These are phyloP conservation scores for Salmacisia buchloeana DNA, from an alignment of 1,284 basidiomycete genomes.

Conservation along the genomic window DNA sequence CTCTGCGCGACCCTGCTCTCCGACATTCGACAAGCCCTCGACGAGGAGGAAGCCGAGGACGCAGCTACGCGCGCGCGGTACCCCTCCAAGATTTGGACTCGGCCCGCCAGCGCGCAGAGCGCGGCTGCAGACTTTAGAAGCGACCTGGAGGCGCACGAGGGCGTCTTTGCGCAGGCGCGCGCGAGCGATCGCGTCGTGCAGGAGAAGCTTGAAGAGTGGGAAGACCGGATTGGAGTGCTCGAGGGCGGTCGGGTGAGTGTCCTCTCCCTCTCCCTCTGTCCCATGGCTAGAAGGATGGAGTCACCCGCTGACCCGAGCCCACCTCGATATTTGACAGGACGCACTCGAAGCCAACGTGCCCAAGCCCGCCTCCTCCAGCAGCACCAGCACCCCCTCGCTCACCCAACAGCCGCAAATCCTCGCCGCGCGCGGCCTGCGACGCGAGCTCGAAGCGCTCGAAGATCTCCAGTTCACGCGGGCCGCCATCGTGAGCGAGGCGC, in stretches of 20 bases:
- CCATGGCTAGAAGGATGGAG: no score
- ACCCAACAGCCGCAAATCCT: constrained; percentile 13
- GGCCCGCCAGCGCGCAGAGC: constrained; percentile 60
- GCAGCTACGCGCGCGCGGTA: constrained; percentile 58
- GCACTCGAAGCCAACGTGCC: constrained; percentile 24
- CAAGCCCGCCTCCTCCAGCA: constrained; percentile 10
- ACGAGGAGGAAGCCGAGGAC: constrained; percentile 82
- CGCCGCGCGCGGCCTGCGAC: constrained; percentile 63
- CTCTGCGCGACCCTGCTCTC: constrained; percentile 64
- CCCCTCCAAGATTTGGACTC: constrained; percentile 53
- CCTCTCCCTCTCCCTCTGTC: not conserved
- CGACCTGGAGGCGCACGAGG: constrained; percentile 27
- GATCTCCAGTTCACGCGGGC: constrained; percentile 57
- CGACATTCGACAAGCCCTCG: constrained; percentile 79
- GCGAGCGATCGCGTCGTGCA: constrained; percentile 52
- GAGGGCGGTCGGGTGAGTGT: constrained; percentile 4
- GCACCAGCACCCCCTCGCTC: not conserved
- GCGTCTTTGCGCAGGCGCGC: constrained; percentile 30
- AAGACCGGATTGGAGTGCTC: constrained; percentile 19
- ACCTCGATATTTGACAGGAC: constrained; percentile 7
- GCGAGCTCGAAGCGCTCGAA: constrained; percentile 73
- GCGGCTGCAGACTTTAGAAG: constrained; percentile 35
- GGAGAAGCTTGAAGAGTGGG: constrained; percentile 50
- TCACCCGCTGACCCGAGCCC: no score
- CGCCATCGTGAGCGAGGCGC: constrained; percentile 64